Conservation (phyloP, 2,329 filamentous ascomycete species). For the Penicillium sp. region DNA sequence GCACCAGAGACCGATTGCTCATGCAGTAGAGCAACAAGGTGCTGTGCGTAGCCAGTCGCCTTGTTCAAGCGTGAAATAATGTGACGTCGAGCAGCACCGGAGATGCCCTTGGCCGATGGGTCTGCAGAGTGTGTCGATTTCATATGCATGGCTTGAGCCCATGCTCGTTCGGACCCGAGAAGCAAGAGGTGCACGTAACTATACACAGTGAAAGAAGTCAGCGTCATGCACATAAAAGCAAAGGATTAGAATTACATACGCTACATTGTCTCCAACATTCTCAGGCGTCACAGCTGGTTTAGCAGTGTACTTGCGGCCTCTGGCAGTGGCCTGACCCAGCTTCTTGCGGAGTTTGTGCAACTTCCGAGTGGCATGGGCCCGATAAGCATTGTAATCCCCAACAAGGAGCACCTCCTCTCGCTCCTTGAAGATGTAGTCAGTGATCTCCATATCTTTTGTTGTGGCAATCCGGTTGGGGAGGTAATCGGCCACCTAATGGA, state of each 20-base stretch:
- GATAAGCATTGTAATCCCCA: conserved; percentile 86
- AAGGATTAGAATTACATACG: conserved; percentile 56
- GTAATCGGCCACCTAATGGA: conserved; percentile 2
- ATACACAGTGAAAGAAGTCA: conserved; percentile 13
- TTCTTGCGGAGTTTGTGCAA: conserved; percentile 82
- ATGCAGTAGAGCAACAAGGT: conserved; percentile 66
- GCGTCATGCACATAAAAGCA: neutral
- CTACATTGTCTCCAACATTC: conserved; percentile 71
- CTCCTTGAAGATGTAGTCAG: conserved; percentile 74
- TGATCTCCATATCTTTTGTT: conserved; percentile 74
- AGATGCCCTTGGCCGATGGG: conserved; percentile 69
- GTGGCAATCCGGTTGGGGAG: neutral
- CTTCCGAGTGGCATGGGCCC: conserved; percentile 74
- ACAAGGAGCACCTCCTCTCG: conserved; percentile 82
- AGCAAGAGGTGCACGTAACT: conserved; percentile 79
- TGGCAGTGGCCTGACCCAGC: conserved; percentile 78
- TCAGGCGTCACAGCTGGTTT: conserved; percentile 71
- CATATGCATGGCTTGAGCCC: conserved; percentile 95
- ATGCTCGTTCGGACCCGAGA: conserved; percentile 84
- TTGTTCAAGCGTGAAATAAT: conserved; percentile 86
- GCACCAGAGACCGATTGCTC: conserved; percentile 65
- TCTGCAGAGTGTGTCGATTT: conserved; percentile 80
- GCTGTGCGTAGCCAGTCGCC: conserved; percentile 68
- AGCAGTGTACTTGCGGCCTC: conserved; percentile 79
- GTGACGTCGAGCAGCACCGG: conserved; percentile 77